Base-by-base conservation (phyloP, 148 eudicot species). In the Mesembryanthemum crystallinum region DNA sequence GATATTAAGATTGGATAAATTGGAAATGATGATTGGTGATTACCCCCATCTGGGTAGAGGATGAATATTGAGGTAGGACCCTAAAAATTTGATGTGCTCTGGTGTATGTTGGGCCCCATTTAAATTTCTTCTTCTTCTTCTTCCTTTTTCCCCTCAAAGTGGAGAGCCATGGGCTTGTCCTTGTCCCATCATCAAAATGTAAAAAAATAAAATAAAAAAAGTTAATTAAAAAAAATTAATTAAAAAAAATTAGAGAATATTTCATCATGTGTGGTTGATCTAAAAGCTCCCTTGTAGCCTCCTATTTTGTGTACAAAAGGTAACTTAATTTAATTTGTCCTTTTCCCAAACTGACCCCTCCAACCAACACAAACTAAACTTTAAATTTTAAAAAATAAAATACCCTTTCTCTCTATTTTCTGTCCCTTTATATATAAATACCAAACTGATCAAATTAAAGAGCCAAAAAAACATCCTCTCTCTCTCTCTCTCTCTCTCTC, bases 271-370 rank as follows among this genome's bases (percentile, higher is more conserved):
- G 29, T 71, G 67, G 60, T 81, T 81, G 52, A 55, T 69, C 72
- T 68, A 74, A 68, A 73, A 66, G 60, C 69, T 76, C 79, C 77
- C 49, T 33, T 67, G 23, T 13, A 57, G 66, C 69, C 70, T 73
- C 76, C 73, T 66, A 51, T 63, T 68, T 58, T 73, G 35, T 72
- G 57, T 37, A 77, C 76, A 68, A 82, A 72, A 64, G 57, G 57
- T 14, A 47, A 45, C 73, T 42, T 73, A 21, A 21, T 67, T 67
- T 67, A 25, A 43, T 2, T 42, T 47, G 77, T 67, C 78, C 62
- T 82, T 47, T 82, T 67, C 81, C 27, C 75, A 52, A 55, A 78
- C 67, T 78, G 60, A 73, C 70, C 73, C 51, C 52, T 64, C 52
- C 39, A 29, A 51, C 23, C 51, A 25, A 59, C 58, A 30, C 24